Evolutionary conservation across 371 early-diverging fungal species (phyloP), one percentile per base, ranked within the genome.

Genomic region (Zychaea mexicana): DNA sequence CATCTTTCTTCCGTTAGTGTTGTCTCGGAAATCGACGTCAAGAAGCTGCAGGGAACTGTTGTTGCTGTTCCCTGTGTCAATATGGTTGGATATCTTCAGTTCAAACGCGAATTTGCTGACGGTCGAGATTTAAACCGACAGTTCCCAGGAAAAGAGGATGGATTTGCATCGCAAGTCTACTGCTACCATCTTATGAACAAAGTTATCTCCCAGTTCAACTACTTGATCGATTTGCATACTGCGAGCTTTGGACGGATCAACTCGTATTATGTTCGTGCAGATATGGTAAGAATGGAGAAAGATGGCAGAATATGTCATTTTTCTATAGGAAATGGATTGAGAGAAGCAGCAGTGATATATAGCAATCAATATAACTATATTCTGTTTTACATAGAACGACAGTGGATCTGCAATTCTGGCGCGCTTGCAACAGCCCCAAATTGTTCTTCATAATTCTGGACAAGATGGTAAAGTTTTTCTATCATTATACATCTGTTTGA

Each of bases 51-150:
- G 53, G 96, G 96, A 2, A 94, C 91, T 0, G 88, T 96, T 15
- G 94, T 96, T 2, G 94, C 95, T 1, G 89, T 94, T 6, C 95
- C 95, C 2, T 93, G 93, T 27, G 88, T 92, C 27, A 96, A 96
- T 68, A 89, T 92, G 12, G 90, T 92, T 2, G 96, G 96, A 4
- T 96, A 93, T 61, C 76, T 93, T 28, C 81, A 88, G 47, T 89
- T 85, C 66, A 83, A 87, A 64, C 88, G 96, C 24, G 94, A 93
- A 52, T 96, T 90, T 78, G 85, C 85, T 0, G 92, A 91, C 55
- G 91, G 91, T 22, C 90, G 88, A 0, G 96, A 96, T 69, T 82
- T 96, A 30, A 96, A 96, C 72, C 85, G 96, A 28, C 71, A 86
- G 26, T 94, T 96, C 85, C 96, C 96, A 2, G 96, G 93, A 64